Conservation (phyloP, 1,284 basidiomycete species). For the Melampsora larici-populina region DNA sequence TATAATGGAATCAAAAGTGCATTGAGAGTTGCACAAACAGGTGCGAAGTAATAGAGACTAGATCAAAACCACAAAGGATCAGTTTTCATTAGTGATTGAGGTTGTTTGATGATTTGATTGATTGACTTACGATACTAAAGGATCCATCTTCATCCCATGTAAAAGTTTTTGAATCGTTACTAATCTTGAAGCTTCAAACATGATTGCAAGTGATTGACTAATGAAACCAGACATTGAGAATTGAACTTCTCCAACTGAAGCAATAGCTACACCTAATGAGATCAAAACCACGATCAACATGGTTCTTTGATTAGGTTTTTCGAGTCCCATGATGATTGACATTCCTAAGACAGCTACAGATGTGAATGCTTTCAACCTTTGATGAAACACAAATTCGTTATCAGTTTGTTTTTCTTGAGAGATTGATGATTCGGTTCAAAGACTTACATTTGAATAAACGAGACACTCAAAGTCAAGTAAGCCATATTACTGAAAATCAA, state of each 20-base stretch:
- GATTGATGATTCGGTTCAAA: too few species aligned
- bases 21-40: conserved; percentile 57
- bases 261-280: conserved; percentile 54
- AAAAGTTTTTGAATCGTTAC: conserved; percentile 51
- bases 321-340: conserved; percentile 51
- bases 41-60: conserved; percentile 40
- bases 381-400: conserved; percentile 45
- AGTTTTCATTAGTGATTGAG: background rate
- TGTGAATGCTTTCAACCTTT: conserved; percentile 57
- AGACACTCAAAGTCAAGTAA: conserved; percentile 47
- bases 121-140: conserved; percentile 47
- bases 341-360: conserved; percentile 51
- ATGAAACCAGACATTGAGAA: conserved; percentile 52
- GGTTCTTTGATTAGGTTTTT: conserved; percentile 49
- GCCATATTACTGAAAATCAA: conserved; percentile 50
- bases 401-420: conserved; percentile 60
- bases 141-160: conserved; percentile 50
- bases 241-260: conserved; percentile 42
- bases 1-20: conserved; percentile 56
- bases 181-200: conserved; percentile 48
- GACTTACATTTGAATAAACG: conserved; percentile 49
- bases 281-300: conserved; percentile 57
- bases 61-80: background rate
- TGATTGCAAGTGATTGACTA: conserved; percentile 48
- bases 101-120: background rate